Evolutionary conservation across 2,329 filamentous ascomycete genomes (phyloP).

Genomic region (Magnaporthales sp.): DNA sequence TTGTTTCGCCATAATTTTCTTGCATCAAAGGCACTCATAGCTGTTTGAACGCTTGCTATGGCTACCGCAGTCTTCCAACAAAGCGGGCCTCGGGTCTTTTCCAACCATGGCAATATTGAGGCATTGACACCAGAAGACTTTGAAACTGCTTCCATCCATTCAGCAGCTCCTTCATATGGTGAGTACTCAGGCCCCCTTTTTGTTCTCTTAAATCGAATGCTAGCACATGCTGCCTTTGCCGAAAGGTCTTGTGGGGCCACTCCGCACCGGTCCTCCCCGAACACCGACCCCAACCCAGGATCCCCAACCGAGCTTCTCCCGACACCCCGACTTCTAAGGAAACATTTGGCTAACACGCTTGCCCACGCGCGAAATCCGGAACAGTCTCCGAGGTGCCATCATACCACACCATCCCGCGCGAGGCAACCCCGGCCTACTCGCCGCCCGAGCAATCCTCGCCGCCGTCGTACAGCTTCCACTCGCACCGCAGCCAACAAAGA

Average conservation of each 20-base stretch:
- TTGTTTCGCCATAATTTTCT: no score
- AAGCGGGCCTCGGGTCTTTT: neutral
- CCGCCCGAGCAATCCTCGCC: slow-evolving; percentile 18
- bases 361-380: neutral
- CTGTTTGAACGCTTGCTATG: neutral
- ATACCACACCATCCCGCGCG: slow-evolving; percentile 45
- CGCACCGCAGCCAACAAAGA: neutral
- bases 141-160: slow-evolving; percentile 59
- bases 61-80: neutral
- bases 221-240: neutral
- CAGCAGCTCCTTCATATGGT: slow-evolving; percentile 61
- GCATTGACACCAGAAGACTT: slow-evolving; percentile 43
- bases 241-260: neutral
- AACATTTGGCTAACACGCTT: neutral
- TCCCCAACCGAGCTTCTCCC: neutral
- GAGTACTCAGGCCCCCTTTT: slow-evolving; percentile 27
- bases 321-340: neutral
- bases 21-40: neutral
- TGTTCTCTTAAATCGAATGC: neutral
- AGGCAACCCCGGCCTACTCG: slow-evolving; percentile 43
- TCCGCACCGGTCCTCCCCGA: neutral
- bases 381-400: slow-evolving; percentile 56
- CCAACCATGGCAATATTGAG: slow-evolving; percentile 9
- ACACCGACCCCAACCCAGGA: neutral
- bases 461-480: neutral